Evolutionary conservation across 1,139 yeast species (phyloP).

Genomic region (Protomyces inouyei): DNA sequence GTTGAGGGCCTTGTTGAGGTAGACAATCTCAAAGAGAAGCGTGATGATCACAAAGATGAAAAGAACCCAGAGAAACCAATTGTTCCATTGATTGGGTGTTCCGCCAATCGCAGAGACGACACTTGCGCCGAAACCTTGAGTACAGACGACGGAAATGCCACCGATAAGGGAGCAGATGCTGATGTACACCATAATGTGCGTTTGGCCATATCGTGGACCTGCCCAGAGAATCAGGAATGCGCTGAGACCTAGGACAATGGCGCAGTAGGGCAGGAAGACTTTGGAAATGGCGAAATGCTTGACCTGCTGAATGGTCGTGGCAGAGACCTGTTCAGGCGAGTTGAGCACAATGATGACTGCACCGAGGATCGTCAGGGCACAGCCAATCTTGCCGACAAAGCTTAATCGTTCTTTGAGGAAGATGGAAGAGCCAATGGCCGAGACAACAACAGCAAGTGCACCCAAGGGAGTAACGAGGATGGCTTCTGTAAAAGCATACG

Average conservation of each 20-base stretch:
- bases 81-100: conserved; percentile 28
- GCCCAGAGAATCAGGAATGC: conserved; percentile 27
- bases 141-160: conserved; percentile 31
- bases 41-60: conserved; percentile 29
- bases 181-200: conserved; percentile 28
- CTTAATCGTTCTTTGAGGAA: conserved; percentile 31
- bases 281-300: conserved; percentile 22
- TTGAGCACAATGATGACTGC: conserved; percentile 28
- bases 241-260: conserved; percentile 16
- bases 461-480: conserved; percentile 32
- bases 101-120: conserved; percentile 31
- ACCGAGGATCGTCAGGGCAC: conserved; percentile 30
- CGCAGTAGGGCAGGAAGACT: conserved; percentile 27
- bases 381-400: conserved; percentile 31
- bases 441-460: conserved; percentile 30
- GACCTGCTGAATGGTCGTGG: conserved; percentile 28
- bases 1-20: conserved; percentile 31
- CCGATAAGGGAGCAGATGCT: conserved; percentile 31
- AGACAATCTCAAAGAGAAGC: conserved; percentile 28
- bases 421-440: conserved; percentile 30
- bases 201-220: conserved; percentile 30
- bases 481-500: conserved; percentile 32
- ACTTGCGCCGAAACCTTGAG: conserved; percentile 32
- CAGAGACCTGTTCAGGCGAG: conserved; percentile 30
- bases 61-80: conserved; percentile 31